Evolutionary conservation across 768 basidiomycete genomes (phyloP).

Genomic region (Mycena rosella): DNA sequence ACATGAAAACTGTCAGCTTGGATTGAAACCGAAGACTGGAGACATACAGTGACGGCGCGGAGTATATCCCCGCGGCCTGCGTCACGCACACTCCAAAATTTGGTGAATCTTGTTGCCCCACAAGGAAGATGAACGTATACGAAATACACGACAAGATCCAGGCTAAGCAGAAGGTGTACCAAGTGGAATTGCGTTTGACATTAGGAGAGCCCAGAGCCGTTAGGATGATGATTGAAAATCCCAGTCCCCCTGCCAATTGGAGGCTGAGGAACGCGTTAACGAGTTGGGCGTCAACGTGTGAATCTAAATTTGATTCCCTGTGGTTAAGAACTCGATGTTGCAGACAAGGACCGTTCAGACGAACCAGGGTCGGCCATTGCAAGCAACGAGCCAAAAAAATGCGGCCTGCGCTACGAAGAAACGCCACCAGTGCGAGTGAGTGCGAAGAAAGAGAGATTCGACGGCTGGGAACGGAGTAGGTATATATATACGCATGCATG

Average conservation of each 20-base stretch:
- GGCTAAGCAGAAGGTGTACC: slow-evolving; percentile 48
- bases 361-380: slow-evolving; percentile 25
- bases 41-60: slow-evolving; percentile 48
- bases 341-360: not conserved
- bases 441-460: slow-evolving; percentile 10
- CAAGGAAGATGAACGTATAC: slow-evolving; percentile 47
- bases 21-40: not conserved
- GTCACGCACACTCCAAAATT: slow-evolving; percentile 42
- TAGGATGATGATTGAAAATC: slow-evolving; percentile 42
- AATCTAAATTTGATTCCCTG: not conserved
- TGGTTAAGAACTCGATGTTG: not conserved
- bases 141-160: slow-evolving; percentile 49
- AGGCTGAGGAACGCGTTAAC: slow-evolving; percentile 46
- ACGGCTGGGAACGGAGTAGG: not conserved
- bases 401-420: slow-evolving; percentile 35
- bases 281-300: slow-evolving; percentile 19
- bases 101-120: slow-evolving; percentile 46
- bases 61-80: slow-evolving; percentile 48
- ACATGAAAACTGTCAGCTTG: not conserved
- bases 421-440: slow-evolving; percentile 32
- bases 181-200: slow-evolving; percentile 49
- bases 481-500: not conserved
- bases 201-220: slow-evolving; percentile 43
- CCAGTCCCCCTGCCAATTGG: slow-evolving; percentile 43
- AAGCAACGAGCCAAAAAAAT: slow-evolving; percentile 7